These are phyloP conservation scores for Pseudogymnoascus sp. DNA, from an alignment of 2,329 filamentous ascomycete species.

Conservation along the genomic window DNA sequence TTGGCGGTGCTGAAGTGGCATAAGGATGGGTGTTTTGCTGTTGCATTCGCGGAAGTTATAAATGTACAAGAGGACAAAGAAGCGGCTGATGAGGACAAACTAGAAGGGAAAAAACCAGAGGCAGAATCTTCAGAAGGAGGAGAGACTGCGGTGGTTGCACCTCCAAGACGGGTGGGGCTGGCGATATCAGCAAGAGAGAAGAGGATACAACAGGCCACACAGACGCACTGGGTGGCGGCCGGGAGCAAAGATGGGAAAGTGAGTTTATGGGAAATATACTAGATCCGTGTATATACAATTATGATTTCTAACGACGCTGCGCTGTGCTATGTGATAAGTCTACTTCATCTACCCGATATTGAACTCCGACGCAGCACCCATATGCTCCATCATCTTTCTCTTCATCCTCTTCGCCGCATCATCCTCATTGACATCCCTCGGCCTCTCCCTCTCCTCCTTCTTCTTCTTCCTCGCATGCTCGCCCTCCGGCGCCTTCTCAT, in stretches of 20 bases:
- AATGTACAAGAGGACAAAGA: constrained; percentile 9
- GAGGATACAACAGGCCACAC: constrained; percentile 53
- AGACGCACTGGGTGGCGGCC: constrained; percentile 79
- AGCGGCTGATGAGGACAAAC: neutral
- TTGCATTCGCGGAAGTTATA: constrained; percentile 54
- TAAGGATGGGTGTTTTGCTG: constrained; percentile 73
- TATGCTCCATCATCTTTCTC: constrained; percentile 50
- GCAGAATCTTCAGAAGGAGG: neutral
- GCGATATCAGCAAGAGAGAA: constrained; percentile 52
- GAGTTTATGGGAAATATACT: constrained; percentile 93
- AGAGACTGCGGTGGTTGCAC: neutral
- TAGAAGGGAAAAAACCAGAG: constrained; percentile 9
- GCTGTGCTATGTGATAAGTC: neutral
- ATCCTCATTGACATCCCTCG: constrained; percentile 40
- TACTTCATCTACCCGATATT: constrained; percentile 46
- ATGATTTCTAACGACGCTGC: constrained; percentile 2
- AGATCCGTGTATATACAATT: neutral
- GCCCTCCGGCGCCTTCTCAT: constrained; percentile 27
- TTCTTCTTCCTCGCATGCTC: constrained; percentile 27
- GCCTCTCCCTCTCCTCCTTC: constrained; percentile 30
- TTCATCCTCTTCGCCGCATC: constrained; percentile 55
- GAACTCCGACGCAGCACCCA: constrained; percentile 54
- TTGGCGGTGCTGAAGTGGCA: constrained; percentile 94
- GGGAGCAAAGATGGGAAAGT: constrained; percentile 94
- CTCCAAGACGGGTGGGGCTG: constrained; percentile 12